Evolutionary conservation across 306 rosid genomes (phyloP).

Genomic region (Carpinus viminea): DNA sequence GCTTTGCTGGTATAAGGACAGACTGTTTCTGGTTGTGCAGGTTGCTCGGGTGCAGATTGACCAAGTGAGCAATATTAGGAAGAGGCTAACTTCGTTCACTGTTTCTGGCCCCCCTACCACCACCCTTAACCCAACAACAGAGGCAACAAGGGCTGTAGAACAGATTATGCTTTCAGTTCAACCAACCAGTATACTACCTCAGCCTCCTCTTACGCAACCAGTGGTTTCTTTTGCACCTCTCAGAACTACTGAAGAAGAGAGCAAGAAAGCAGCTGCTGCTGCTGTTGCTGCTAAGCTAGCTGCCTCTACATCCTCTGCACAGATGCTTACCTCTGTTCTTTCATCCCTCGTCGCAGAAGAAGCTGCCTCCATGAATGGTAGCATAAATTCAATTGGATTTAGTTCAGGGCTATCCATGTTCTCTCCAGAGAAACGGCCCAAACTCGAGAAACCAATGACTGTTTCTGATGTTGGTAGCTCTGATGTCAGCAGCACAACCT

Average conservation of each 20-base stretch:
- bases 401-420: slow-evolving; percentile 53
- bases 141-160: slow-evolving; percentile 40
- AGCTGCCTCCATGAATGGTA: slow-evolving; percentile 68
- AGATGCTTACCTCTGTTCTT: slow-evolving; percentile 84
- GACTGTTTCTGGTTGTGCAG: slow-evolving; percentile 41
- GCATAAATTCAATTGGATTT: slow-evolving; percentile 51
- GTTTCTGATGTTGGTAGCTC: slow-evolving; percentile 52
- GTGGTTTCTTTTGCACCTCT: slow-evolving; percentile 49
- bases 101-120: slow-evolving; percentile 22
- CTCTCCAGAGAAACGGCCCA: slow-evolving; percentile 73
- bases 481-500: slow-evolving; percentile 47
- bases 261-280: slow-evolving; percentile 78
- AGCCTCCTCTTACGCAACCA: slow-evolving; percentile 45
- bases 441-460: slow-evolving; percentile 62
- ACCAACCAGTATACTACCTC: slow-evolving; percentile 42
- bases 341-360: slow-evolving; percentile 96
- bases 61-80: slow-evolving; percentile 51
- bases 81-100: slow-evolving; percentile 33
- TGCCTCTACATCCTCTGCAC: slow-evolving; percentile 92
- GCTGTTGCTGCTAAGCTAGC: slow-evolving; percentile 95
- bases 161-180: slow-evolving; percentile 45
- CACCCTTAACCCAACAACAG: slow-evolving; percentile 37
- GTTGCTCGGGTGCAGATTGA: slow-evolving; percentile 69
- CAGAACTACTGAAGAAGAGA: slow-evolving; percentile 70
- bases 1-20: not conserved